Evolutionary conservation across 2,329 filamentous ascomycete species (phyloP).

Genomic region (Fusarium domesticum): DNA sequence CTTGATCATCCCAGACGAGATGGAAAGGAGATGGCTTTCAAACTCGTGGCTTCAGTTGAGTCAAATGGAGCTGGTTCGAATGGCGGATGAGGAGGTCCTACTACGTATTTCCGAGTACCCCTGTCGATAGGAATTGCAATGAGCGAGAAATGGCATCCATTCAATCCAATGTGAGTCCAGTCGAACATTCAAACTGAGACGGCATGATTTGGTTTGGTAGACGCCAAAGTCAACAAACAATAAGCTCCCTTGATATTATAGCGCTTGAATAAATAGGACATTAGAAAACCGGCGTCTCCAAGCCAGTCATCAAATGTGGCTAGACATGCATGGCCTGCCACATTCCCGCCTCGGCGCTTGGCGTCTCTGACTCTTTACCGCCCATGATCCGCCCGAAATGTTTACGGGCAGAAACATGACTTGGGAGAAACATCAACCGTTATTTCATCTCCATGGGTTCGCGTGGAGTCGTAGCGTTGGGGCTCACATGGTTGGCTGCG

Average conservation of each 20-base stretch:
- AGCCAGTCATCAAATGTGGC: constrained; percentile 22
- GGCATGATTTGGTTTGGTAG: not conserved
- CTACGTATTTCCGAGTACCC: too few relatives aligned
- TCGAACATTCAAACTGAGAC: not conserved
- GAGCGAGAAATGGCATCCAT: not conserved
- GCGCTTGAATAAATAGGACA: constrained; percentile 7
- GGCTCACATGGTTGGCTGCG: not conserved
- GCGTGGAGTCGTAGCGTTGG: not conserved
- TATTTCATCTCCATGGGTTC: too few relatives aligned
- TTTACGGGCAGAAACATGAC: not conserved
- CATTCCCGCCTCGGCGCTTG: constrained; percentile 22
- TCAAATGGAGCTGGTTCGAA: not conserved
- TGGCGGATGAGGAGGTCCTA: too few relatives aligned
- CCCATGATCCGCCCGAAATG: constrained; percentile 11
- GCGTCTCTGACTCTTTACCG: constrained; percentile 8
- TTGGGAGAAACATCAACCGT: not conserved
- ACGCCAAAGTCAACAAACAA: not conserved
- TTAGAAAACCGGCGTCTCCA: constrained; percentile 10
- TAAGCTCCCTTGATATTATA: not conserved
- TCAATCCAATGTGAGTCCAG: not conserved
- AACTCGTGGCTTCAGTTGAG: not conserved
- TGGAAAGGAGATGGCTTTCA: not conserved
- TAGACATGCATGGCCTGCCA: constrained; percentile 11
- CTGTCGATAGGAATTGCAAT: too few relatives aligned
- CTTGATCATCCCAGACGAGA: not conserved